Conservation (phyloP, 768 basidiomycete genomes). For the Calocybe cyanea region DNA sequence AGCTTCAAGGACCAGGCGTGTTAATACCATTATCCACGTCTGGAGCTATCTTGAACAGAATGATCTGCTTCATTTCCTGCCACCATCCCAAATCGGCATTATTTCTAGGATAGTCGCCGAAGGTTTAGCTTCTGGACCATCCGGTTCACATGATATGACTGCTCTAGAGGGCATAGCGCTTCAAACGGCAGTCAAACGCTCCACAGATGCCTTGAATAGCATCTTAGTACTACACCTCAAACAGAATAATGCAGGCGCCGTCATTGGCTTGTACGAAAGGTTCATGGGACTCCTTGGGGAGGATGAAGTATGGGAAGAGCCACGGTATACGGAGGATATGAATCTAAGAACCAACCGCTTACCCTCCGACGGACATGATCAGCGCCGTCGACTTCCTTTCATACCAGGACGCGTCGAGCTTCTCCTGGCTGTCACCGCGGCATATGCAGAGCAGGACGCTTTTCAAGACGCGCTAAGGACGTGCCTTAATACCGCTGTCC, state of each 20-base stretch:
- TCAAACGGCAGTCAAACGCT: conserved; percentile 39
- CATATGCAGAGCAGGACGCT: conserved; percentile 54
- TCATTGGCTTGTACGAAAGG: conserved; percentile 41
- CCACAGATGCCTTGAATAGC: conserved; percentile 44
- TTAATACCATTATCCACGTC: conserved; percentile 21
- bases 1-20: conserved; percentile 33
- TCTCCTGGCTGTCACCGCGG: conserved; percentile 53
- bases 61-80: conserved; percentile 43
- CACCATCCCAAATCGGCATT: conserved; percentile 33
- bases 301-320: conserved; percentile 20
- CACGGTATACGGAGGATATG: conserved; percentile 4
- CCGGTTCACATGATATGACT: conserved; percentile 25
- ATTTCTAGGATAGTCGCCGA: conserved; percentile 32
- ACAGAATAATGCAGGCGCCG: conserved; percentile 34
- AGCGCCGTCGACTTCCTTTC: conserved; percentile 13
- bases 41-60: conserved; percentile 43
- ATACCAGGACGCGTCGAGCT: conserved; percentile 33
- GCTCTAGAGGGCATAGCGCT: conserved; percentile 47
- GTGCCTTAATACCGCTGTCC: conserved; percentile 35
- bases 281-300: conserved; percentile 27
- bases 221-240: conserved; percentile 46
- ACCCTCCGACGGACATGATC: conserved; percentile 16
- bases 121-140: conserved; percentile 20
- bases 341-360: conserved; percentile 1
- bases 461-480: conserved; percentile 52